phyloP scores from a whole-genome alignment of 164 flowering plant species.

The Piper betle region DNA sequence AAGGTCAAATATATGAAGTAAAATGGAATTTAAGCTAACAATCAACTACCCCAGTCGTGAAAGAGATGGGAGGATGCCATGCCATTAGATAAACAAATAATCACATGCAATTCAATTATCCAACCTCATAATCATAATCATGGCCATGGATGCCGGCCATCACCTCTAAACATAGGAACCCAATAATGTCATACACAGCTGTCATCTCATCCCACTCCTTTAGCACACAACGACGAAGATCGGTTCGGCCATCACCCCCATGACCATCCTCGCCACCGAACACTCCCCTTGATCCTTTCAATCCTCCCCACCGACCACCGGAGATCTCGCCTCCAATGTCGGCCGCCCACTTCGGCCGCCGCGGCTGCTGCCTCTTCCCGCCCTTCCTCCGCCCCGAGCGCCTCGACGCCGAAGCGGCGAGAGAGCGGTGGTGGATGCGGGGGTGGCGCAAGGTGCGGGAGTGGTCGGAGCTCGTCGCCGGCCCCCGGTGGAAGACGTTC shows the following conservation, averaged over 20 bases:
- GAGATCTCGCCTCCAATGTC: background rate
- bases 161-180: background rate
- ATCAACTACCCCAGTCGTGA: too few relatives aligned
- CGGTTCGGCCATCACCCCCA: too few relatives aligned
- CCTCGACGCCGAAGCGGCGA: background rate
- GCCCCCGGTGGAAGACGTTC: conserved; percentile 82
- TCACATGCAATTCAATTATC: too few relatives aligned
- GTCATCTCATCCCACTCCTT: background rate
- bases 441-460: conserved; percentile 32
- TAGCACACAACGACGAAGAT: too few relatives aligned
- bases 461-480: conserved; percentile 80
- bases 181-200: background rate
- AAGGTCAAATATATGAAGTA: too few relatives aligned
- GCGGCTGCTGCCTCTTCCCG: background rate
- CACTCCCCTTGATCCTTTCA: too few relatives aligned
- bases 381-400: background rate
- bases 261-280: too few relatives aligned
- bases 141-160: background rate
- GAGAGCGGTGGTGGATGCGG: conserved; percentile 12
- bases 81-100: too few relatives aligned
- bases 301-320: too few relatives aligned
- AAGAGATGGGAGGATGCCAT: too few relatives aligned
- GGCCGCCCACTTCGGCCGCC: background rate
- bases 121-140: too few relatives aligned
- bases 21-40: too few relatives aligned